These are phyloP conservation scores for Elaphomyces granulatus DNA, from an alignment of 495 filamentous ascomycete genomes.

Conservation along the genomic window DNA sequence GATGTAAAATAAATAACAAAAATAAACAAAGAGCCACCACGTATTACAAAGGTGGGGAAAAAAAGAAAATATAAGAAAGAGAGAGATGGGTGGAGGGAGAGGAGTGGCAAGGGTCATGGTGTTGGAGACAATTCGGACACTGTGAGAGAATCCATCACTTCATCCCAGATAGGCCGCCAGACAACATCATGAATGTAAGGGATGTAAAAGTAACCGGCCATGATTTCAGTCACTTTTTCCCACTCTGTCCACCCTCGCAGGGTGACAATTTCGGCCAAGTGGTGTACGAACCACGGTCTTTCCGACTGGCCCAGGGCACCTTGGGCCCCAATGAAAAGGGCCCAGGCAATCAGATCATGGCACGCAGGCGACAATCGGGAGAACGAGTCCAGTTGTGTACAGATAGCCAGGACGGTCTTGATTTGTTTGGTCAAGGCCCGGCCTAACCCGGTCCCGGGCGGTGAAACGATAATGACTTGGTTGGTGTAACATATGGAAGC, in stretches of 20 bases:
- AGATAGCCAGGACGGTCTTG: constrained; percentile 9
- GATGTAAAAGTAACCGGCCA: constrained; percentile 17
- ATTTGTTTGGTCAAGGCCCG: constrained; percentile 25
- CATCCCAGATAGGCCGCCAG: constrained; percentile 21
- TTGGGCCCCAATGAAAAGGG: constrained; percentile 21
- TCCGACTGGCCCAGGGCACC: constrained; percentile 17
- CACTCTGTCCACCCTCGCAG: constrained; percentile 19
- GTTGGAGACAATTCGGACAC: not conserved
- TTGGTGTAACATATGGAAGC: constrained; percentile 22
- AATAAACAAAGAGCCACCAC: too few species aligned
- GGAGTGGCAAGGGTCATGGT: too few species aligned
- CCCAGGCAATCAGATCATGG: constrained; percentile 17
- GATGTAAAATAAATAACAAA: too few species aligned
- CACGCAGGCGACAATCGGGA: constrained; percentile 12
- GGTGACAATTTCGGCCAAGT: constrained; percentile 14
- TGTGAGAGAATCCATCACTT: constrained; percentile 9
- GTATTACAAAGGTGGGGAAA: too few species aligned
- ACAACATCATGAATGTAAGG: constrained; percentile 7
- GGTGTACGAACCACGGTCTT: constrained; percentile 19
- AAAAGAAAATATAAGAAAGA: too few species aligned
- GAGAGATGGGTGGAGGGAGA: too few species aligned
- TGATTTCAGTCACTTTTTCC: constrained; percentile 15
- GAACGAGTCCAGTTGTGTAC: constrained; percentile 9
- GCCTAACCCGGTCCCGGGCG: constrained; percentile 20
- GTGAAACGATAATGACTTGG: constrained; percentile 21